Evolutionary conservation across 164 flowering plant species (phyloP).

Genomic region (Vitis rupestris): DNA sequence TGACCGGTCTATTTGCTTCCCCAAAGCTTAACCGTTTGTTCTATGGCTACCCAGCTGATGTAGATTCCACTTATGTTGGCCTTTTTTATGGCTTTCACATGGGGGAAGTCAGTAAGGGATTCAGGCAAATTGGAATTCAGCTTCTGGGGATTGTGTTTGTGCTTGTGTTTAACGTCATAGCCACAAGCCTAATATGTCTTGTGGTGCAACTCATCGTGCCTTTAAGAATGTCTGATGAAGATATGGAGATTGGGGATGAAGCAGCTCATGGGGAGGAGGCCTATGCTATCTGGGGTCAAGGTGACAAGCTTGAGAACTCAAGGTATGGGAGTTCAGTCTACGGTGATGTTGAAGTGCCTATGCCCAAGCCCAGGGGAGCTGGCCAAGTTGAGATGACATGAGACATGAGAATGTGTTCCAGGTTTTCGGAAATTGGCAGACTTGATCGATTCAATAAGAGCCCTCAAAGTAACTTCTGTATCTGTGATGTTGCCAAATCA

Average conservation of each 20-base stretch:
- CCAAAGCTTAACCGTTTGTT: slow-evolving; percentile 37
- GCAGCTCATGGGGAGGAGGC: slow-evolving; percentile 40
- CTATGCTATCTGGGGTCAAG: slow-evolving; percentile 39
- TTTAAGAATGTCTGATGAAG: slow-evolving; percentile 33
- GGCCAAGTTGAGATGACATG: slow-evolving; percentile 15
- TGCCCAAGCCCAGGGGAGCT: slow-evolving; percentile 2
- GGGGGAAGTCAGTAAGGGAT: slow-evolving; percentile 17
- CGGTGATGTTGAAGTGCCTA: slow-evolving; percentile 15
- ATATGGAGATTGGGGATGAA: slow-evolving; percentile 44
- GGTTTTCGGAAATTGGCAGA: neutral
- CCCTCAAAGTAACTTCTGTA: neutral
- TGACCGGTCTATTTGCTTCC: slow-evolving; percentile 36
- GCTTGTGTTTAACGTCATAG: slow-evolving; percentile 20
- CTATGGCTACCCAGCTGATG: neutral
- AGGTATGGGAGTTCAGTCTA: slow-evolving; percentile 10
- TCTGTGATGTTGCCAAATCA: neutral
- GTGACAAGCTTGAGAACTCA: slow-evolving; percentile 20
- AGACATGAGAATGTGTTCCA: neutral
- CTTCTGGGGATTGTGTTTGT: slow-evolving; percentile 32
- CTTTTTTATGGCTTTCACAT: slow-evolving; percentile 34
- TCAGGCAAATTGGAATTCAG: slow-evolving; percentile 37
- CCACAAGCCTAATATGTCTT: slow-evolving; percentile 30
- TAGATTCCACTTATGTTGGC: slow-evolving; percentile 18
- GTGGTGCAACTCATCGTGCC: slow-evolving; percentile 32
- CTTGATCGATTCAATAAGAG: neutral